A percentile compares a stretch with the other conserved stretches of the same genome.
Evolutionary conservation across 2,329 filamentous ascomycete genomes (phyloP).

Genomic region (Neofusicoccum laricinum): DNA sequence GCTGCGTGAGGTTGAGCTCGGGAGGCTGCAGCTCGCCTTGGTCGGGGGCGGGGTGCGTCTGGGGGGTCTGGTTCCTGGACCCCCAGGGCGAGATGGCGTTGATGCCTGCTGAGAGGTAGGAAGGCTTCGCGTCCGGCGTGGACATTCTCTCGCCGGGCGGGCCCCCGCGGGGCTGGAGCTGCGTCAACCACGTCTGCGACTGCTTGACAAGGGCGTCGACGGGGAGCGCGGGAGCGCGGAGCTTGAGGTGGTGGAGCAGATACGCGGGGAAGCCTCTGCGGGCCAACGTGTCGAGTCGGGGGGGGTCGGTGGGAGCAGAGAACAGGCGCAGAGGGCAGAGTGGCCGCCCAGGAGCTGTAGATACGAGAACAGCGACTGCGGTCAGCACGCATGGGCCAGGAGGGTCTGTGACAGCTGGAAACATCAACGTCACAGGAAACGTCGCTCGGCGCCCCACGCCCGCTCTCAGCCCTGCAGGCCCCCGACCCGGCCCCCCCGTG

Average conservation of each 20-base stretch:
- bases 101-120: slow-evolving; percentile 41
- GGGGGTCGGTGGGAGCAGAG: background rate
- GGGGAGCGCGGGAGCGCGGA: slow-evolving; percentile 1
- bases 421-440: slow-evolving; percentile 9
- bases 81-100: slow-evolving; percentile 48
- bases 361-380: background rate
- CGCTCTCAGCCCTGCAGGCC: background rate
- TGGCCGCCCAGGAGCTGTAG: background rate
- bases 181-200: background rate
- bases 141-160: slow-evolving; percentile 10
- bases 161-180: slow-evolving; percentile 10
- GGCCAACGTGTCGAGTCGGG: background rate
- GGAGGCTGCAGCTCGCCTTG: slow-evolving; percentile 26
- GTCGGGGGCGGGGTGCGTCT: slow-evolving; percentile 32
- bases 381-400: background rate
- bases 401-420: background rate
- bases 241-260: slow-evolving; percentile 7
- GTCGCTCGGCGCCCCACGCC: background rate
- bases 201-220: background rate
- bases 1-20: slow-evolving; percentile 34
- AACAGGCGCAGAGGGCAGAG: background rate
- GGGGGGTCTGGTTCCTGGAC: slow-evolving; percentile 43
- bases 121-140: slow-evolving; percentile 19
- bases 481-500: background rate
- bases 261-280: slow-evolving; percentile 10